phyloP scores from a whole-genome alignment of 345 rosid species.

The Murraya koenigii region DNA sequence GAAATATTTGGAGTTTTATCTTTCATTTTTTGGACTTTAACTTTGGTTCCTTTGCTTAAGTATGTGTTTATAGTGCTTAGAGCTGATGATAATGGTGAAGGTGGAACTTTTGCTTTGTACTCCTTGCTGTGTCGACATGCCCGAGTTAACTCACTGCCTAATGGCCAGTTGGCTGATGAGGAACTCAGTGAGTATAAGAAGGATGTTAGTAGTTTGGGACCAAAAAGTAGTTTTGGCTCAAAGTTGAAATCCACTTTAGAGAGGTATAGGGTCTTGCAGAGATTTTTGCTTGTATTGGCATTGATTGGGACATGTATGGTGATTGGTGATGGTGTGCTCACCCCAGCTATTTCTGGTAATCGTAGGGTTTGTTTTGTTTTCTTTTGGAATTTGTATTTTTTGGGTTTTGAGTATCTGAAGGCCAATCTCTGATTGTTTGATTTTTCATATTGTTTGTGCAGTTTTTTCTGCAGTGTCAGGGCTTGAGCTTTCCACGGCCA shows the following conservation, averaged over 20 bases:
- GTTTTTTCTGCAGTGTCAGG: slow-evolving; percentile 95
- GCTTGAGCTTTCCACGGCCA: slow-evolving; percentile 71
- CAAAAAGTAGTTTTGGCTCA: slow-evolving; percentile 44
- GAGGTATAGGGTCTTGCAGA: slow-evolving; percentile 66
- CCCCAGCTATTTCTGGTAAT: slow-evolving; percentile 89
- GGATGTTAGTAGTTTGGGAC: slow-evolving; percentile 28
- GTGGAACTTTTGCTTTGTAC: slow-evolving; percentile 91
- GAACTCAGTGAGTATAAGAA: slow-evolving; percentile 65
- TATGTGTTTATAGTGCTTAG: slow-evolving; percentile 76
- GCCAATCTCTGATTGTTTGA: slow-evolving; percentile 11
- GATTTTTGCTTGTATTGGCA: slow-evolving; percentile 68
- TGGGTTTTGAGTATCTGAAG: background rate
- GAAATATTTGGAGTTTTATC: slow-evolving; percentile 90
- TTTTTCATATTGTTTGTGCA: slow-evolving; percentile 26
- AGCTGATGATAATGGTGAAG: slow-evolving; percentile 96
- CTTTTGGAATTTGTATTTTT: background rate
- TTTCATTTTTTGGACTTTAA: slow-evolving; percentile 87
- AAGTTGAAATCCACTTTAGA: slow-evolving; percentile 65
- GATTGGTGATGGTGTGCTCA: slow-evolving; percentile 89
- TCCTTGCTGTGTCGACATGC: slow-evolving; percentile 87
- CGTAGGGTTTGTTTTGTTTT: slow-evolving; percentile 1
- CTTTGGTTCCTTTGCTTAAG: slow-evolving; percentile 79
- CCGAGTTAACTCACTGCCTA: slow-evolving; percentile 78
- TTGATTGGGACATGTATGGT: slow-evolving; percentile 96
- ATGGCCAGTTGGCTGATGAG: slow-evolving; percentile 75